A percentile compares a stretch with the other conserved stretches of the same genome.
Evolutionary conservation across 805 yeast species (phyloP).

Genomic region (Pichia heedii): DNA sequence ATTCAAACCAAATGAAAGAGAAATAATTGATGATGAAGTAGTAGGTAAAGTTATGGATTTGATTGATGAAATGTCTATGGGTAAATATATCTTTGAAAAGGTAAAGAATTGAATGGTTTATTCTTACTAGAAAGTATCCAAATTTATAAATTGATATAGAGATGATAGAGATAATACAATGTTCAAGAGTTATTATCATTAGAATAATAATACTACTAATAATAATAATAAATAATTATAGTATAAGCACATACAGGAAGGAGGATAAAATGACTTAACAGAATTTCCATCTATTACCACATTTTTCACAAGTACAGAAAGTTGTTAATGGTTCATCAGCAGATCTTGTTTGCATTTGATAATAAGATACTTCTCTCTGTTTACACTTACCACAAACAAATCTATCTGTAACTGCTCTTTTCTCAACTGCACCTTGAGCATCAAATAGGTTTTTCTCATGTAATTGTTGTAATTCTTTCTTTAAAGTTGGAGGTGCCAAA

Average conservation of each 20-base stretch:
- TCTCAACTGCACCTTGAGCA: slow-evolving; percentile 96
- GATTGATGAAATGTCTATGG: slow-evolving; percentile 28
- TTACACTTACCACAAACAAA: slow-evolving; percentile 98
- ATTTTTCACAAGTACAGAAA: slow-evolving; percentile 93
- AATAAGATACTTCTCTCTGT: slow-evolving; percentile 92
- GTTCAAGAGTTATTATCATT: no score
- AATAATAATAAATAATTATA: no score
- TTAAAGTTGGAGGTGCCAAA: slow-evolving; percentile 87
- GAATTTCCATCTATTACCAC: slow-evolving; percentile 98
- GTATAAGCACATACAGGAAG: background rate
- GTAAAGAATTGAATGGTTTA: background rate
- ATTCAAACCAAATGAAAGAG: slow-evolving; percentile 38
- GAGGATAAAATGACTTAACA: slow-evolving; percentile 34
- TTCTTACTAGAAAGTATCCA: no score
- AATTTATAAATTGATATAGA: no score
- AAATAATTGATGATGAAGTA: slow-evolving; percentile 31
- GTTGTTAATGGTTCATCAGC: slow-evolving; percentile 99
- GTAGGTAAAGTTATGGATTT: slow-evolving; percentile 32
- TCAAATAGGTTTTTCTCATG: slow-evolving; percentile 86
- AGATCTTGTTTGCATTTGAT: slow-evolving; percentile 95
- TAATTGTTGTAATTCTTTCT: slow-evolving; percentile 74
- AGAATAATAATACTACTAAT: no score
- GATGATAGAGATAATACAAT: no score
- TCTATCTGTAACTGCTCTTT: slow-evolving; percentile 92
- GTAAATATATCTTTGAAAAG: slow-evolving; percentile 21